Conservation (phyloP, 164 flowering plant species). For the Cinnamomum micranthum region DNA sequence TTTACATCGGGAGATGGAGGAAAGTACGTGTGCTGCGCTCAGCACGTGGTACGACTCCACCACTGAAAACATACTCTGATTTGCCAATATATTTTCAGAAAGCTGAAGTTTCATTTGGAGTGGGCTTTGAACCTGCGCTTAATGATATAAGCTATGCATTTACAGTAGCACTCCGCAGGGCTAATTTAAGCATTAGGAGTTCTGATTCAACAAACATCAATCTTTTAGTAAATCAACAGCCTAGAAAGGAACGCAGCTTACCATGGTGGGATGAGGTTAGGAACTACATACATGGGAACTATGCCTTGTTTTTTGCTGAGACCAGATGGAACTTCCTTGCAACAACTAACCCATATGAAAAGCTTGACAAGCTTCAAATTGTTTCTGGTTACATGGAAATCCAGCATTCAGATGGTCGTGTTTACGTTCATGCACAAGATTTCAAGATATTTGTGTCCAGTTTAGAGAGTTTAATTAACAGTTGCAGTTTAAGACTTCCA, state of each 20-base stretch:
- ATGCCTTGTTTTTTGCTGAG: constrained; percentile 54
- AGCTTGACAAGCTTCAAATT: constrained; percentile 73
- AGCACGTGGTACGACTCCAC: constrained; percentile 95
- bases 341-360: constrained; percentile 93
- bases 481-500: constrained; percentile 52
- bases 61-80: constrained; percentile 79
- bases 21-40: constrained; percentile 89
- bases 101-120: constrained; percentile 80
- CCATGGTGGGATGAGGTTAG: constrained; percentile 99
- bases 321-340: constrained; percentile 69
- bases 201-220: constrained; percentile 12
- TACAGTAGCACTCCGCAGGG: constrained; percentile 96
- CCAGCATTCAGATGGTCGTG: constrained; percentile 91
- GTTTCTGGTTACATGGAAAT: constrained; percentile 62
- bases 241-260: constrained; percentile 87
- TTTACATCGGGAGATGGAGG: constrained; percentile 91
- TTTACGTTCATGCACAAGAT: constrained; percentile 56
- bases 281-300: constrained; percentile 84
- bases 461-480: constrained; percentile 69
- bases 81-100: constrained; percentile 76
- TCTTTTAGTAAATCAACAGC: constrained; percentile 36
- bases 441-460: constrained; percentile 79
- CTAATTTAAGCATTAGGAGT: constrained; percentile 67
- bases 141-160: constrained; percentile 96
- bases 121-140: constrained; percentile 89